These are phyloP conservation scores for Debaryomyces sp. DNA, from an alignment of 1,139 yeast genomes.

Conservation along the genomic window DNA sequence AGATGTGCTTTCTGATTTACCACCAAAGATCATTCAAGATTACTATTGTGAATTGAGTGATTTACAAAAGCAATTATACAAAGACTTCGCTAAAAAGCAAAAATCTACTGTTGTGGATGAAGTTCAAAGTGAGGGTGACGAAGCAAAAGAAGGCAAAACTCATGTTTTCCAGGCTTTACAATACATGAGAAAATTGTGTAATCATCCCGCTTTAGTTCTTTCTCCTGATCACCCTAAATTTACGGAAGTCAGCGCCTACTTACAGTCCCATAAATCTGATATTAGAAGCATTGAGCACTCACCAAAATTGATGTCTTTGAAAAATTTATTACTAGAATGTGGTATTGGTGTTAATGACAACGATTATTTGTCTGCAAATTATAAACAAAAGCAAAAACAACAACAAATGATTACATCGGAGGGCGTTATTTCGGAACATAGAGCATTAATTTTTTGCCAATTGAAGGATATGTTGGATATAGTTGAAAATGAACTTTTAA, in stretches of 20 bases:
- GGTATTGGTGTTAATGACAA: constrained; percentile 79
- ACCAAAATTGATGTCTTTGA: constrained; percentile 85
- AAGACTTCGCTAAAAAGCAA: constrained; percentile 89
- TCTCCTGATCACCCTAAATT: constrained; percentile 85
- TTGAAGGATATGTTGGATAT: constrained; percentile 97
- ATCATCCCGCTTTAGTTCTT: constrained; percentile 94
- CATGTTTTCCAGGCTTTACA: constrained; percentile 98
- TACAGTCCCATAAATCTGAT: constrained; percentile 60
- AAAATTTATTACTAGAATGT: constrained; percentile 83
- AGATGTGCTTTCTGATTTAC: constrained; percentile 92
- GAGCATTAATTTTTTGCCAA: constrained; percentile 95
- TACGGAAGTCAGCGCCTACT: constrained; percentile 59
- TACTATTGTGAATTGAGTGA: constrained; percentile 95
- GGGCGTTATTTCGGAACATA: constrained; percentile 89
- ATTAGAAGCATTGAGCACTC: constrained; percentile 80
- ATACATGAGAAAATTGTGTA: constrained; percentile 95
- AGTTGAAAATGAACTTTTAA: constrained; percentile 87
- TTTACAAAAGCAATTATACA: constrained; percentile 82
- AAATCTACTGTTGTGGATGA: constrained; percentile 71
- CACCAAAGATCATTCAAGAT: constrained; percentile 98
- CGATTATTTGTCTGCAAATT: constrained; percentile 31
- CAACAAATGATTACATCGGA: constrained; percentile 48
- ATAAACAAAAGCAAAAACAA: constrained; percentile 27
- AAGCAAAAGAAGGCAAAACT: constrained; percentile 61
- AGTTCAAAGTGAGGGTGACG: constrained; percentile 45